These are phyloP conservation scores for Ogataea nakhonphanomensis DNA, from an alignment of 805 yeast genomes.

Conservation along the genomic window DNA sequence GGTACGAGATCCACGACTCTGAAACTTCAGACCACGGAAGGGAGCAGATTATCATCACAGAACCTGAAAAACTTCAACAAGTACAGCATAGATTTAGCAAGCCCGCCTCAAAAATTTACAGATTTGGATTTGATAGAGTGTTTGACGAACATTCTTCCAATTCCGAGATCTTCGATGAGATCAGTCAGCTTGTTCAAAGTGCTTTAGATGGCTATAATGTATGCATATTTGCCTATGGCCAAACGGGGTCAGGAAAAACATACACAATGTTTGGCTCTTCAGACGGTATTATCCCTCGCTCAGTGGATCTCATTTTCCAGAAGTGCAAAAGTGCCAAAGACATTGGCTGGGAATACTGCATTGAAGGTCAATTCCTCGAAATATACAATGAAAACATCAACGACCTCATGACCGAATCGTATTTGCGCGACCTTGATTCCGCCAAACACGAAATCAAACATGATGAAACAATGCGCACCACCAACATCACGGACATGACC, in stretches of 20 bases:
- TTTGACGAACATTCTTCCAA: constrained; percentile 57
- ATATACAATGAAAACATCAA: constrained; percentile 80
- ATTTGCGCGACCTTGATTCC: constrained; percentile 19
- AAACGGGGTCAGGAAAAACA: constrained; percentile 95
- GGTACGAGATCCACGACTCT: constrained; percentile 10
- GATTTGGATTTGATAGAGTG: constrained; percentile 74
- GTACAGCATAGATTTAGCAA: constrained; percentile 8
- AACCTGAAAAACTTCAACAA: constrained; percentile 13
- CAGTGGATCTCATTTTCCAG: constrained; percentile 66
- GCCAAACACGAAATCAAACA: constrained; percentile 69
- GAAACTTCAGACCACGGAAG: constrained; percentile 22
- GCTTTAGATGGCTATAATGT: constrained; percentile 87
- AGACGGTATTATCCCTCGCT: constrained; percentile 80
- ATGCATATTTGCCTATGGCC: constrained; percentile 95
- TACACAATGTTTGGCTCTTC: constrained; percentile 72
- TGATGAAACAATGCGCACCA: constrained; percentile 49
- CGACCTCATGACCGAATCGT: constrained; percentile 53
- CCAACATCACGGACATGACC: constrained; percentile 60
- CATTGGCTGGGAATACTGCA: constrained; percentile 59
- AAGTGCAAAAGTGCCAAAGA: constrained; percentile 45
- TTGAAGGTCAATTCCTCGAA: constrained; percentile 78
- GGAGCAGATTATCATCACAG: constrained; percentile 30
- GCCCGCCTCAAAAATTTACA: constrained; percentile 24
- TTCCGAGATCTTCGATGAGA: constrained; percentile 70
- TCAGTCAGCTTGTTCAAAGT: constrained; percentile 81